A percentile compares a stretch with the other conserved stretches of the same genome.
These are phyloP conservation scores for Solanum clarkiae DNA, from an alignment of 257 asterid genomes.

Conservation along the genomic window DNA sequence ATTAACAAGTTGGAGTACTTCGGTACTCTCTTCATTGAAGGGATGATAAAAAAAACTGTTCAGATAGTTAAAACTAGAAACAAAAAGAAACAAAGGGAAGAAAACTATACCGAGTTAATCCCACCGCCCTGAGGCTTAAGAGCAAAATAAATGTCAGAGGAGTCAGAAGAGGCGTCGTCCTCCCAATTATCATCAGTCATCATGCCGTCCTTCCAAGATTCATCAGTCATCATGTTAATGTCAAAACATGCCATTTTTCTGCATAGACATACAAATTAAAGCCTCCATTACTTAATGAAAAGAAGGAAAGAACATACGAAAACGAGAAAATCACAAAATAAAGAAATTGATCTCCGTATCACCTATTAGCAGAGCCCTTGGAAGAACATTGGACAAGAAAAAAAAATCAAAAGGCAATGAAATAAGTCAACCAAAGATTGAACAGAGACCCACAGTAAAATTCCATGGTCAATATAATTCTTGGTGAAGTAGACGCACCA, in stretches of 20 bases:
- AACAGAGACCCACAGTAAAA: not conserved
- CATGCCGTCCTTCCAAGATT: not conserved
- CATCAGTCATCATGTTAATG: not conserved
- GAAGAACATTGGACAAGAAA: not conserved
- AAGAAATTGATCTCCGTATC: not conserved
- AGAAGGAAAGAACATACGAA: not conserved
- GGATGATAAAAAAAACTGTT: not conserved
- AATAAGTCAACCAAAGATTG: not conserved
- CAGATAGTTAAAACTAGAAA: not conserved
- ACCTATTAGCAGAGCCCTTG: not conserved
- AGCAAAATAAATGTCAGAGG: not conserved
- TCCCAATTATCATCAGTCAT: not conserved
- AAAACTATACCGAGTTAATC: not conserved
- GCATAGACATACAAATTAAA: not conserved
- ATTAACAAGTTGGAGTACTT: not conserved
- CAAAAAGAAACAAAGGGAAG: not conserved
- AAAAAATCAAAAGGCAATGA: not conserved
- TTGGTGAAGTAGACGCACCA: not conserved
- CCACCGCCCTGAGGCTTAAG: not conserved
- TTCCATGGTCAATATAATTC: not conserved
- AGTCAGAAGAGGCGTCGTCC: not conserved
- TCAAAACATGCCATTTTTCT: not conserved
- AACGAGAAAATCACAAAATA: not conserved
- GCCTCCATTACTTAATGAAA: not conserved
- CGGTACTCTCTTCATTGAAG: not conserved